Percentiles rank a stretch among this genome's conserved stretches.
Evolutionary conservation across 1,284 basidiomycete genomes (phyloP).

Genomic region (Afroboletus lepidellus): DNA sequence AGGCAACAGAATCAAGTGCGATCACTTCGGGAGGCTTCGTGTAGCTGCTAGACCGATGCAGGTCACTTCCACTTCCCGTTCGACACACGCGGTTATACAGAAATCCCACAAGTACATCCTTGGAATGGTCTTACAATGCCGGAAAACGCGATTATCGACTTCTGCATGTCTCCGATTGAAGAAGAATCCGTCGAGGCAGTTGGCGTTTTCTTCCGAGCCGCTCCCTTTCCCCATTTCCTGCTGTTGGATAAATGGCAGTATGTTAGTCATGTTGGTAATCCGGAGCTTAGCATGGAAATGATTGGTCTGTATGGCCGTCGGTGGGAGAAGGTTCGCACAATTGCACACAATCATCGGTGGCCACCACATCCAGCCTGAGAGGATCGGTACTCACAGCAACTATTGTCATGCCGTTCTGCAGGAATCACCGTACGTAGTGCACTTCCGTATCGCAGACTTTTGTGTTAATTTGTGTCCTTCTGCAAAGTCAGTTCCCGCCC

Average conservation of each 20-base stretch:
- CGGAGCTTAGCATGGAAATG: neutral
- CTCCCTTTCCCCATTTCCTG: slow-evolving; percentile 1
- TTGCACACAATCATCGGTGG: slow-evolving; percentile 10
- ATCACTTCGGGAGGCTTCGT: slow-evolving; percentile 17
- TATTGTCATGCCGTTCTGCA: no score
- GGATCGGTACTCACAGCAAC: no score
- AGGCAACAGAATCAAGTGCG: slow-evolving; percentile 4
- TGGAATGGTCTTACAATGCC: slow-evolving; percentile 15
- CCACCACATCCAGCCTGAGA: no score
- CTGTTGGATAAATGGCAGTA: neutral
- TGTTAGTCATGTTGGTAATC: neutral
- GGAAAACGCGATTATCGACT: neutral
- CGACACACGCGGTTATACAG: slow-evolving; percentile 12
- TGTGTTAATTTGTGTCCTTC: no score
- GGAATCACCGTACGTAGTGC: no score
- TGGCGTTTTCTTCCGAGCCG: slow-evolving; percentile 14
- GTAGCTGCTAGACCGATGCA: slow-evolving; percentile 15
- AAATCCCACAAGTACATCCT: slow-evolving; percentile 10
- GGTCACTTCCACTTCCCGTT: slow-evolving; percentile 13
- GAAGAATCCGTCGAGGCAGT: slow-evolving; percentile 16
- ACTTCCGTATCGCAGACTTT: no score
- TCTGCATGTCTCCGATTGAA: slow-evolving; percentile 11
- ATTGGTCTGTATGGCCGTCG: slow-evolving; percentile 3
- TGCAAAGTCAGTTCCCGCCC: no score
- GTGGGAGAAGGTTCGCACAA: slow-evolving; percentile 1